phyloP scores from a whole-genome alignment of 108 stramenopile genomes.

The Nannochloropsis salina region DNA sequence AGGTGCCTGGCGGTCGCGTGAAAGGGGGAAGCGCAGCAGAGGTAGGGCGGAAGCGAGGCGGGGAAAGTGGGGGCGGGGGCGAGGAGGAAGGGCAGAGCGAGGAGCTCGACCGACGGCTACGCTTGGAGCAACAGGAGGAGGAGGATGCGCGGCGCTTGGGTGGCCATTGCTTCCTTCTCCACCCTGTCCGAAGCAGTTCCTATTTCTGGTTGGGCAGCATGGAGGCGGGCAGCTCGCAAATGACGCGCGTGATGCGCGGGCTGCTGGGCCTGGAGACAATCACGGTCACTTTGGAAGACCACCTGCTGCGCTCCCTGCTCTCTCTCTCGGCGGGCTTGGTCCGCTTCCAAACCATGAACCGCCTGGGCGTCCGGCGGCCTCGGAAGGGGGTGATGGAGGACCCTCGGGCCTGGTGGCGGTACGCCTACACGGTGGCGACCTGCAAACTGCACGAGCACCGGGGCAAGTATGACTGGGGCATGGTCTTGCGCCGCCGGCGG shows the following conservation, averaged over 20 bases:
- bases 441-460: not conserved
- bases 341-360: conserved; percentile 17
- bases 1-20: not conserved
- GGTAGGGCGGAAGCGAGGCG: not conserved
- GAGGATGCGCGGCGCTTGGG: not conserved
- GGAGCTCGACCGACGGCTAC: not conserved
- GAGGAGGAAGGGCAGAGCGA: not conserved
- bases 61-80: not conserved
- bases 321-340: conserved; percentile 6
- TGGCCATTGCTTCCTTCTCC: not conserved
- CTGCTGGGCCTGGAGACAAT: not conserved
- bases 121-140: not conserved
- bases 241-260: not conserved
- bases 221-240: not conserved
- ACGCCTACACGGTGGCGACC: not conserved
- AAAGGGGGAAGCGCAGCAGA: not conserved
- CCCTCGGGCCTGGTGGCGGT: not conserved
- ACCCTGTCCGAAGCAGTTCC: not conserved
- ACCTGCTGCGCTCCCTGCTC: not conserved
- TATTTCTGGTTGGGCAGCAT: not conserved
- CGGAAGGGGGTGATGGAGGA: not conserved
- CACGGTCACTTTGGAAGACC: not conserved
- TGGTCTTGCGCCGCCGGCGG: not conserved
- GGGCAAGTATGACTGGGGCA: not conserved
- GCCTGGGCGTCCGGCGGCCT: not conserved